These are phyloP conservation scores for Pseudonectria buxi DNA, from an alignment of 2,329 filamentous ascomycete genomes.

Conservation along the genomic window DNA sequence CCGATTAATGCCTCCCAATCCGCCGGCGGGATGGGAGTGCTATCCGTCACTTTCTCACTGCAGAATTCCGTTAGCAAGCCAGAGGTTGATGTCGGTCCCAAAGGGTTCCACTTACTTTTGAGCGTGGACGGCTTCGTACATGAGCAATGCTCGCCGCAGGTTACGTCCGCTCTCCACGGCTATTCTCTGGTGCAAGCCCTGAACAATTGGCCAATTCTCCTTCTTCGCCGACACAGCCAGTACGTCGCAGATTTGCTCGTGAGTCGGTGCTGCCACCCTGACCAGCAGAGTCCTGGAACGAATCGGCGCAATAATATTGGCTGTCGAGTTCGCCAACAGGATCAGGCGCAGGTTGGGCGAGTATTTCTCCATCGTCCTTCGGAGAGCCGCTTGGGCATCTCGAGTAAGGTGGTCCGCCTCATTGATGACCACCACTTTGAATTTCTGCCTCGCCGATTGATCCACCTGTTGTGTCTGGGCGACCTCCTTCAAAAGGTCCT, in stretches of 20 bases:
- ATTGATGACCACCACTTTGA: constrained; percentile 99
- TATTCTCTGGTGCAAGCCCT: constrained; percentile 73
- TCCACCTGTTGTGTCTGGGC: constrained; percentile 99
- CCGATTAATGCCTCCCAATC: constrained; percentile 94
- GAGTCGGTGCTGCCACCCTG: constrained; percentile 80
- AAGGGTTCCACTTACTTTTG: constrained; percentile 67
- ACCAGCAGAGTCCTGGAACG: constrained; percentile 86
- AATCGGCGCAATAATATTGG: constrained; percentile 98
- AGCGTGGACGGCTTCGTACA: constrained; percentile 96
- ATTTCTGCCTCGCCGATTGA: constrained; percentile 77
- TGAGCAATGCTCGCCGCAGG: constrained; percentile 79
- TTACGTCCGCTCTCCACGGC: constrained; percentile 89
- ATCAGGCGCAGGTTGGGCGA: constrained; percentile 90
- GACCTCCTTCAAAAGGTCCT: constrained; percentile 94
- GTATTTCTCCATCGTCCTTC: constrained; percentile 99
- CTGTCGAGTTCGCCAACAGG: constrained; percentile 87
- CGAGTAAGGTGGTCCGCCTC: constrained; percentile 91
- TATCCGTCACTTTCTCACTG: constrained; percentile 85
- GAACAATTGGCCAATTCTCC: constrained; percentile 74
- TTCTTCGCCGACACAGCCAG: constrained; percentile 65
- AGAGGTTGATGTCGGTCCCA: neutral
- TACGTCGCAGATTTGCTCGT: constrained; percentile 75
- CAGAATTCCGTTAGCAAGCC: constrained; percentile 22
- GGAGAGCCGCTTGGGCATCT: constrained; percentile 90
- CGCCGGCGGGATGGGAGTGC: constrained; percentile 83